Percentiles rank a stretch among this genome's conserved stretches.
phyloP scores from a whole-genome alignment of 257 asterid species.

The Anisodus acutangulus region DNA sequence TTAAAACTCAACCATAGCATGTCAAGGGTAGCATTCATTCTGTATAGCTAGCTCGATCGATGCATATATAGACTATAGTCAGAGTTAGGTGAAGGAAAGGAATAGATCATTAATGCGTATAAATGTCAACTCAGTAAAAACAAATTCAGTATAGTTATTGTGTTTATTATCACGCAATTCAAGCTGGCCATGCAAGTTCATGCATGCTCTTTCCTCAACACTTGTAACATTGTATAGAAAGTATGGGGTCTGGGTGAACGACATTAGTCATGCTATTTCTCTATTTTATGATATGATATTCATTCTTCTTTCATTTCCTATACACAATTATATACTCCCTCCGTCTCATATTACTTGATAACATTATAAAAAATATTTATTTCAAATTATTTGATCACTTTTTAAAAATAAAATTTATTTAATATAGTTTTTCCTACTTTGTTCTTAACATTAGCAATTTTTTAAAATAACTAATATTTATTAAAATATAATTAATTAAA shows the following conservation, averaged over 20 bases:
- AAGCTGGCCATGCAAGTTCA: conserved; percentile 41
- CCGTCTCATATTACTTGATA: no score
- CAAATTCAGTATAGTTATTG: conserved; percentile 15
- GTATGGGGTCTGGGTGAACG: not conserved
- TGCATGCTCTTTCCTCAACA: conserved; percentile 11
- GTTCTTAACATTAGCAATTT: no score
- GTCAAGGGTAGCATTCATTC: conserved; percentile 4
- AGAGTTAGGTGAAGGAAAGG: conserved; percentile 50
- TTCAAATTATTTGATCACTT: no score
- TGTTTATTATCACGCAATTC: conserved; percentile 34
- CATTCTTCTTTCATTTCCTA: not conserved
- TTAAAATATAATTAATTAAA: no score
- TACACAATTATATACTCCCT: not conserved
- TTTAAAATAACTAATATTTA: no score
- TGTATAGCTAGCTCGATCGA: not conserved
- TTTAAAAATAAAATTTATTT: no score
- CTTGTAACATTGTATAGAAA: not conserved
- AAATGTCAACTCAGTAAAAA: conserved; percentile 39
- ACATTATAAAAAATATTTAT: no score
- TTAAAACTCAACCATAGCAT: conserved; percentile 13
- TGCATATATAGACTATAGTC: conserved; percentile 8
- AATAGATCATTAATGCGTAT: conserved; percentile 36
- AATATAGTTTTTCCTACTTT: no score
- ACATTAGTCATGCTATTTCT: not conserved
- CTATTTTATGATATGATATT: not conserved